Evolutionary conservation across 257 asterid genomes (phyloP).

Genomic region (Plantago elongata): DNA sequence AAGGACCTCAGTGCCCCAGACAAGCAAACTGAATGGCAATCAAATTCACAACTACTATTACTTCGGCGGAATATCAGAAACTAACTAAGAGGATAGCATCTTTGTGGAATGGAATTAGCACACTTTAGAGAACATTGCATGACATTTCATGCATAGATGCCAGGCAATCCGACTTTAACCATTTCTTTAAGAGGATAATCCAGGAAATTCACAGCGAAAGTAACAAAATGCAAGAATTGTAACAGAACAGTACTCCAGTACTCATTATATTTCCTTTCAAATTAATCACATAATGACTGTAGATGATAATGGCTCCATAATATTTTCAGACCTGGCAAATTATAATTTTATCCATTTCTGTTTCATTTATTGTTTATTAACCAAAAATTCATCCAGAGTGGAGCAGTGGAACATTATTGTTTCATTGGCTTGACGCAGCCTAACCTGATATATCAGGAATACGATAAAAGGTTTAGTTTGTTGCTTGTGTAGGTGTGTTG

Average conservation of each 20-base stretch:
- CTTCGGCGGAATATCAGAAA: too few relatives aligned
- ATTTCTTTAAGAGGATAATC: constrained; percentile 8
- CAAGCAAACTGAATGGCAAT: too few relatives aligned
- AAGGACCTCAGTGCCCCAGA: too few relatives aligned
- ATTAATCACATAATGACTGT: not conserved
- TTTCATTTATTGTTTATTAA: constrained; percentile 10
- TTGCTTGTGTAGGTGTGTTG: not conserved
- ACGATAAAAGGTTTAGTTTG: too few relatives aligned
- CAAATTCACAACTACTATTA: too few relatives aligned
- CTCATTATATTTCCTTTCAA: constrained; percentile 9
- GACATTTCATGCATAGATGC: constrained; percentile 2
- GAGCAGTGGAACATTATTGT: too few relatives aligned
- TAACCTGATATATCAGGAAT: too few relatives aligned
- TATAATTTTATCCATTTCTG: constrained; percentile 7
- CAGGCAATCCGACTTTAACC: constrained; percentile 4
- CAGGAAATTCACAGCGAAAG: not conserved
- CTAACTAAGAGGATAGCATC: too few relatives aligned
- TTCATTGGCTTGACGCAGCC: too few relatives aligned
- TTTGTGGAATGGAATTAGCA: too few relatives aligned
- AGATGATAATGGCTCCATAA: not conserved
- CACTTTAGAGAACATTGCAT: not conserved
- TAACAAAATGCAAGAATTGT: not conserved
- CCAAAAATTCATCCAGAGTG: not conserved
- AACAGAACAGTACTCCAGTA: constrained; percentile 8
- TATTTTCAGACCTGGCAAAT: constrained; percentile 2